phyloP scores from a whole-genome alignment of 495 filamentous ascomycete species.

The Physcia stellaris region DNA sequence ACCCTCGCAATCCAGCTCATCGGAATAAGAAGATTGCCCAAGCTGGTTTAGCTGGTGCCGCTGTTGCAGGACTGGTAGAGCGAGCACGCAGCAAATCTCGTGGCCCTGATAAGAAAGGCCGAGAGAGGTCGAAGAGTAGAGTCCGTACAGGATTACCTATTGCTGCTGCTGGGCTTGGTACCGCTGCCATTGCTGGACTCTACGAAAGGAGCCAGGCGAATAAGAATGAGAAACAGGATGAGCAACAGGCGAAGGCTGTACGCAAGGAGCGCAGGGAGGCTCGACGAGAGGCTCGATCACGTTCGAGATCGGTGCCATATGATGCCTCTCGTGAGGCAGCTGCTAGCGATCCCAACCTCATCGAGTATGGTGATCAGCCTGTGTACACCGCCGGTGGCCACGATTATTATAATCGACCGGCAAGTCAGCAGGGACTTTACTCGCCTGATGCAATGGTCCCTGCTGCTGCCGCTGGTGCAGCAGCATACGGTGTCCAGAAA shows the following conservation, averaged over 20 bases:
- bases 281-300: constrained; percentile 29
- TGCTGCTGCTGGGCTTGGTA: constrained; percentile 61
- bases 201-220: constrained; percentile 66
- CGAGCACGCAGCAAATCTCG: constrained; percentile 60
- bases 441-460: constrained; percentile 22
- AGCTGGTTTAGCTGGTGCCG: constrained; percentile 65
- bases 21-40: constrained; percentile 59
- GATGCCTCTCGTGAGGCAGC: constrained; percentile 42
- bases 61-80: constrained; percentile 62
- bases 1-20: constrained; percentile 41
- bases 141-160: constrained; percentile 49
- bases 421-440: constrained; percentile 28
- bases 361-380: constrained; percentile 66
- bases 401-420: constrained; percentile 36
- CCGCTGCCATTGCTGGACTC: constrained; percentile 64
- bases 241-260: constrained; percentile 27
- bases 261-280: constrained; percentile 14
- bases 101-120: constrained; percentile 29
- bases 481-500: constrained; percentile 21
- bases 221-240: constrained; percentile 44
- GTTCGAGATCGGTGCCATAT: constrained; percentile 41
- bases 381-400: constrained; percentile 36
- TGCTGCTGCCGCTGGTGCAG: constrained; percentile 17
- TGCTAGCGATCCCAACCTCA: constrained; percentile 56
- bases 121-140: constrained; percentile 43